These are phyloP conservation scores for Phytopythium montanum DNA, from an alignment of 352 stramenopile genomes.

Conservation along the genomic window DNA sequence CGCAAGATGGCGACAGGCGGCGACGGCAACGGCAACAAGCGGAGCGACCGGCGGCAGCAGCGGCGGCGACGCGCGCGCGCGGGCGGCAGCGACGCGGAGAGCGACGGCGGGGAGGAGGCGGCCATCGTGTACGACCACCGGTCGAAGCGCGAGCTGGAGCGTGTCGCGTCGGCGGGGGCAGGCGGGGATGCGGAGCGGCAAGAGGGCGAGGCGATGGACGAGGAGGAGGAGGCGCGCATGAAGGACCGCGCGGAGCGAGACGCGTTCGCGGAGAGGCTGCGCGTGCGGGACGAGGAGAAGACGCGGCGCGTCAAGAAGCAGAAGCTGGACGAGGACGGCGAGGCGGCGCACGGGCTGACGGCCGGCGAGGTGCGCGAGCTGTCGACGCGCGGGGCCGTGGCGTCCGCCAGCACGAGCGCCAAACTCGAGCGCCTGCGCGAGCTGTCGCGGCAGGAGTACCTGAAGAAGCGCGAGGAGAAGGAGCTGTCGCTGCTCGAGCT, in stretches of 20 bases:
- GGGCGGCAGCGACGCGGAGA: slow-evolving; percentile 8
- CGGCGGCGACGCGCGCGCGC: slow-evolving; percentile 21
- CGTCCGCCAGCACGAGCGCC: slow-evolving; percentile 36
- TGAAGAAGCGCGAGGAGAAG: slow-evolving; percentile 97
- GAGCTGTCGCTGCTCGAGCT: slow-evolving; percentile 93
- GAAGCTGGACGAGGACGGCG: slow-evolving; percentile 24
- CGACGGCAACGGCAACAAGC: not conserved
- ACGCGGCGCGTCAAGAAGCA: slow-evolving; percentile 60
- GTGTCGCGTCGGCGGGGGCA: too few species aligned
- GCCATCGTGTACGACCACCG: slow-evolving; percentile 41
- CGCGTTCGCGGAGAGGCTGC: slow-evolving; percentile 77
- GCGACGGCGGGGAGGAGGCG: slow-evolving; percentile 14
- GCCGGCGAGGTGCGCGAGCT: slow-evolving; percentile 83
- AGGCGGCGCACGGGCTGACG: slow-evolving; percentile 36
- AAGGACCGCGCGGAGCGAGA: slow-evolving; percentile 71
- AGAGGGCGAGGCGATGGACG: slow-evolving; percentile 14
- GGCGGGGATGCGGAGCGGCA: slow-evolving; percentile 6
- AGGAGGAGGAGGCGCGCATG: slow-evolving; percentile 56
- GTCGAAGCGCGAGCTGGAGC: slow-evolving; percentile 32
- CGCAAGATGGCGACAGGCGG: not conserved
- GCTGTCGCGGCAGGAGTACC: slow-evolving; percentile 94
- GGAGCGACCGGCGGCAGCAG: slow-evolving; percentile 1
- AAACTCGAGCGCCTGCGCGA: slow-evolving; percentile 83
- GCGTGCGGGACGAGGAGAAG: slow-evolving; percentile 69
- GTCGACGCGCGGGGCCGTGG: slow-evolving; percentile 67